phyloP scores from a whole-genome alignment of 2,329 filamentous ascomycete species.

The Cytospora chrysosperma region DNA sequence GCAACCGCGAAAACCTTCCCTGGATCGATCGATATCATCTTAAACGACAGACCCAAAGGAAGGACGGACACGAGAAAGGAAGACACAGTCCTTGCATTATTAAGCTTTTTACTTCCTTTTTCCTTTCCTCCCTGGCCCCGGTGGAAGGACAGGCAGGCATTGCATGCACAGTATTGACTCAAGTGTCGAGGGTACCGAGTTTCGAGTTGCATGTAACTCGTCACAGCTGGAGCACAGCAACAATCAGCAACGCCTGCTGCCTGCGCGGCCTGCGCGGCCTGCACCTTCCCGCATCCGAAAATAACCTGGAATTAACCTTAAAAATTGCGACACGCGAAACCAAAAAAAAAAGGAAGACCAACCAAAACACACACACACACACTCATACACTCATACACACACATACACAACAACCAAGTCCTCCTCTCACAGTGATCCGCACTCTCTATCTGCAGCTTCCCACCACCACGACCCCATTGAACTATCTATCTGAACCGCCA shows the following conservation, averaged over 20 bases:
- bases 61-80: not conserved
- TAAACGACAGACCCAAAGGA: not conserved
- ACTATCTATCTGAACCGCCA: not conserved
- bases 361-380: not conserved
- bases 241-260: not conserved
- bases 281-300: slow-evolving; percentile 10
- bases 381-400: no score
- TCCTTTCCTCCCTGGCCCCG: no score
- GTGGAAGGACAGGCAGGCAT: no score
- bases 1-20: not conserved
- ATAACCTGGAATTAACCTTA: slow-evolving; percentile 19
- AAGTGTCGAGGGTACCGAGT: no score
- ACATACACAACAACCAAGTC: no score
- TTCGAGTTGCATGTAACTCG: no score
- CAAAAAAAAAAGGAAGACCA: not conserved
- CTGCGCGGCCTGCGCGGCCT: not conserved
- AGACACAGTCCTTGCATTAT: not conserved
- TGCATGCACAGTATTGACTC: no score
- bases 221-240: no score
- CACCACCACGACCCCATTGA: no score
- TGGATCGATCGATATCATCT: not conserved
- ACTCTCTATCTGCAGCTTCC: no score
- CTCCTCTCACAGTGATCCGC: no score
- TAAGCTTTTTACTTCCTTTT: no score
- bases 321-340: slow-evolving; percentile 15